phyloP scores from a whole-genome alignment of 2,329 filamentous ascomycete species.

The Ceratocystis harringtonii region DNA sequence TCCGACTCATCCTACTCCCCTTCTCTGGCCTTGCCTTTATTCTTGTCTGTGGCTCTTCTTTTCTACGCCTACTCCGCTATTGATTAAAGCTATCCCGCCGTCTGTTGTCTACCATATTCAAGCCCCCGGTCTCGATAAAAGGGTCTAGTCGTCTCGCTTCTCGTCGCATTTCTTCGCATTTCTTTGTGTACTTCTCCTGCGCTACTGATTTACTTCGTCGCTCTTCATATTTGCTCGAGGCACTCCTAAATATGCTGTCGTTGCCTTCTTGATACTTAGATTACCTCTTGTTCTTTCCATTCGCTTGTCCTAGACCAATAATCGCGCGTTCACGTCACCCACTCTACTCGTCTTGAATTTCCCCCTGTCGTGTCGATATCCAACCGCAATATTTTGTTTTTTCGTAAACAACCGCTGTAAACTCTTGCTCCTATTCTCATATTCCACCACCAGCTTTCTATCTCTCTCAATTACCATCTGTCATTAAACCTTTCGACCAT shows the following conservation, averaged over 20 bases:
- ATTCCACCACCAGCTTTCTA: background rate
- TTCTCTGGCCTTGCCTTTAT: background rate
- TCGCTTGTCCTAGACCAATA: background rate
- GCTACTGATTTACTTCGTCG: background rate
- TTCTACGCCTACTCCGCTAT: background rate
- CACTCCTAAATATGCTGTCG: background rate
- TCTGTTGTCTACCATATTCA: background rate
- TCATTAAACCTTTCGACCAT: conserved; percentile 23
- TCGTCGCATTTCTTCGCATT: background rate
- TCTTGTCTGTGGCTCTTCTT: background rate
- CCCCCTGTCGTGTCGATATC: background rate
- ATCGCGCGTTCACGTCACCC: background rate
- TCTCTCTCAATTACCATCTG: background rate
- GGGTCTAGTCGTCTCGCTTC: background rate
- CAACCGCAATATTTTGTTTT: background rate
- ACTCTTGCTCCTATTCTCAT: background rate
- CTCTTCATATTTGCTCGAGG: background rate
- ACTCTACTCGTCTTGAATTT: background rate
- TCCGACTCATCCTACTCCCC: background rate
- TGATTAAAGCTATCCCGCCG: background rate
- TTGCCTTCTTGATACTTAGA: background rate
- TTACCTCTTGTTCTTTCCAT: background rate
- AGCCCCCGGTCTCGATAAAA: background rate
- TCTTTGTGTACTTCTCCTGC: background rate
- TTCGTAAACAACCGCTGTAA: background rate